Conservation (phyloP, 768 basidiomycete species). For the Pilatotrama ljubarskyi region DNA sequence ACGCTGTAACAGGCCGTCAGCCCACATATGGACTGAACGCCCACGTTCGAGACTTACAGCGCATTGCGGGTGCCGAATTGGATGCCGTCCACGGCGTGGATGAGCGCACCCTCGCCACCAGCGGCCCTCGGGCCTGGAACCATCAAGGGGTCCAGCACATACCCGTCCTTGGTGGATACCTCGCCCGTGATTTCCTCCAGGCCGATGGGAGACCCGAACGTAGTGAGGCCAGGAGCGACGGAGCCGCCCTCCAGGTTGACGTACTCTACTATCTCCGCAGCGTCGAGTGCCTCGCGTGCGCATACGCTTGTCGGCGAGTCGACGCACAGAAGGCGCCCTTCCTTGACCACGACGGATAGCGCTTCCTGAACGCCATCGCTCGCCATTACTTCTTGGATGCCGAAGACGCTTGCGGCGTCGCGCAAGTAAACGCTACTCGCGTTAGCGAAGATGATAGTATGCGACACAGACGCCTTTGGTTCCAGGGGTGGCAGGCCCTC, state of each 20-base stretch:
- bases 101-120: conserved; percentile 38
- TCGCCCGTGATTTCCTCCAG: conserved; percentile 69
- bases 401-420: conserved; percentile 31
- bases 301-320: conserved; percentile 35
- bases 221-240: conserved; percentile 59
- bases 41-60: conserved; percentile 38
- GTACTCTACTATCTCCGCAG: conserved; percentile 20
- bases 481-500: conserved; percentile 68
- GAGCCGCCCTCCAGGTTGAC: conserved; percentile 70
- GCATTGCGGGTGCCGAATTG: conserved; percentile 62
- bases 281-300: background rate
- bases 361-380: conserved; percentile 28
- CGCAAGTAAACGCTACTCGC: conserved; percentile 53
- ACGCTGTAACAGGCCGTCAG: conserved; percentile 41
- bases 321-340: conserved; percentile 59
- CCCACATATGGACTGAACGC: too few species aligned
- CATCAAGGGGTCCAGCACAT: conserved; percentile 45
- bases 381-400: conserved; percentile 29
- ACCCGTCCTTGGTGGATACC: conserved; percentile 55
- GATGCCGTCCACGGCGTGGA: conserved; percentile 72
- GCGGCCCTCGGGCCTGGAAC: conserved; percentile 35
- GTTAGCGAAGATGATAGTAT: conserved; percentile 62
- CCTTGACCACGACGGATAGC: conserved; percentile 44
- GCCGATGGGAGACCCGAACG: conserved; percentile 65
- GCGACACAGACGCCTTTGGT: conserved; percentile 34